These are phyloP conservation scores for Combretum micranthum DNA, from an alignment of 345 rosid genomes.

Conservation along the genomic window DNA sequence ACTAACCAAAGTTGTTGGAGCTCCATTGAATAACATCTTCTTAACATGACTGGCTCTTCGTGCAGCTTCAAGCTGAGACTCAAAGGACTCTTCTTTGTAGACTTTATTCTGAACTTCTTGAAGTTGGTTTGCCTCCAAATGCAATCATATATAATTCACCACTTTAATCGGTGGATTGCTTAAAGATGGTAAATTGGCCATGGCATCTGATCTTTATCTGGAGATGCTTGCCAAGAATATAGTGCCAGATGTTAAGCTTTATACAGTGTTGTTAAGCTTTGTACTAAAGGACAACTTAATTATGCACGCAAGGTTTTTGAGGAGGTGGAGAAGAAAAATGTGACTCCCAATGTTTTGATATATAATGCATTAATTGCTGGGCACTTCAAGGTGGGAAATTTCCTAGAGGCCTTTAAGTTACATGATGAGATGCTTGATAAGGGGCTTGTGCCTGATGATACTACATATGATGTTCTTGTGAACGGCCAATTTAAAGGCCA, in stretches of 20 bases:
- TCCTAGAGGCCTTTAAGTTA: constrained; percentile 62
- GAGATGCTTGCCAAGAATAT: constrained; percentile 61
- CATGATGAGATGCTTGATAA: constrained; percentile 83
- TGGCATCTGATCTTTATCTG: constrained; percentile 56
- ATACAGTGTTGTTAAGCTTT: constrained; percentile 46
- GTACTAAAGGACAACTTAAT: constrained; percentile 44
- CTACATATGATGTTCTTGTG: constrained; percentile 61
- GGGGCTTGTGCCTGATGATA: constrained; percentile 61
- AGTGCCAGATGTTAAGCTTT: constrained; percentile 42
- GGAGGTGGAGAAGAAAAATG: constrained; percentile 49
- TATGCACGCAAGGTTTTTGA: constrained; percentile 50
- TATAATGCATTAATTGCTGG: constrained; percentile 65
- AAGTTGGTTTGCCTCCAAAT: constrained; percentile 58
- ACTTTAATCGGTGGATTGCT: constrained; percentile 66
- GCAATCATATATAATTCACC: constrained; percentile 43
- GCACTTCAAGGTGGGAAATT: constrained; percentile 56
- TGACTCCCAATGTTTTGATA: constrained; percentile 51
- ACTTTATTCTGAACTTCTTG: constrained; percentile 54
- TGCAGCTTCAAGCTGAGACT: constrained; percentile 77
- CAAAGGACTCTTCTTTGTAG: constrained; percentile 46
- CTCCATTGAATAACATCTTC: constrained; percentile 80
- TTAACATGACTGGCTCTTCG: constrained; percentile 81
- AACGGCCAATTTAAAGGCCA: constrained; percentile 29
- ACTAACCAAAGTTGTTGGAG: constrained; percentile 84
- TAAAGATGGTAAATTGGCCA: constrained; percentile 44